phyloP scores from a whole-genome alignment of 257 asterid species.

The Cordia subcordata region DNA sequence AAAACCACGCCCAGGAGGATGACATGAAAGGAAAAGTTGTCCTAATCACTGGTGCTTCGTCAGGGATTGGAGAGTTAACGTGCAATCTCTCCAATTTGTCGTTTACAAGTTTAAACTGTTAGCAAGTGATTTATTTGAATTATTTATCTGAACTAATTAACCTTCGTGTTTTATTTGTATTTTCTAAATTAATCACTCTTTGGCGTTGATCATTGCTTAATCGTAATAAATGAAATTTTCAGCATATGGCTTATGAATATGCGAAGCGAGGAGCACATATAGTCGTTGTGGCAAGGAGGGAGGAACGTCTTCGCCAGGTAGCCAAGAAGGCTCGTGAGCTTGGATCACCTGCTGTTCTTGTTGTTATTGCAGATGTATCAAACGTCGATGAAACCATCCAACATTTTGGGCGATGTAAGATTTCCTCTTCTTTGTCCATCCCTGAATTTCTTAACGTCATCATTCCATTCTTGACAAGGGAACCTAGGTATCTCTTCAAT shows the following conservation, averaged over 20 bases:
- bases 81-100: not conserved
- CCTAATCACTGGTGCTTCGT: slow-evolving; percentile 62
- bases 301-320: not conserved
- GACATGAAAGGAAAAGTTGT: slow-evolving; percentile 48
- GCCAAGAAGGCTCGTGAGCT: slow-evolving; percentile 4
- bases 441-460: too few relatives aligned
- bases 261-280: slow-evolving; percentile 4
- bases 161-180: not conserved
- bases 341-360: slow-evolving; percentile 13
- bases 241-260: slow-evolving; percentile 14
- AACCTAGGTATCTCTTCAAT: too few relatives aligned
- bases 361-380: slow-evolving; percentile 3
- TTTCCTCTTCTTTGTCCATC: too few relatives aligned
- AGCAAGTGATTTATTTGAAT: too few relatives aligned
- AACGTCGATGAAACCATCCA: slow-evolving; percentile 6
- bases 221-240: not conserved
- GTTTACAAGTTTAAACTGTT: not conserved
- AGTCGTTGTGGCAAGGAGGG: slow-evolving; percentile 9
- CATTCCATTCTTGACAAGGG: too few relatives aligned
- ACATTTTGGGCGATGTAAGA: slow-evolving; percentile 8
- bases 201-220: not conserved
- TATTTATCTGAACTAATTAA: not conserved
- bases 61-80: slow-evolving; percentile 61
- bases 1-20: slow-evolving; percentile 8
- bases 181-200: not conserved